Conservation (phyloP, 352 stramenopile genomes). For the Pythium sukuiense region DNA sequence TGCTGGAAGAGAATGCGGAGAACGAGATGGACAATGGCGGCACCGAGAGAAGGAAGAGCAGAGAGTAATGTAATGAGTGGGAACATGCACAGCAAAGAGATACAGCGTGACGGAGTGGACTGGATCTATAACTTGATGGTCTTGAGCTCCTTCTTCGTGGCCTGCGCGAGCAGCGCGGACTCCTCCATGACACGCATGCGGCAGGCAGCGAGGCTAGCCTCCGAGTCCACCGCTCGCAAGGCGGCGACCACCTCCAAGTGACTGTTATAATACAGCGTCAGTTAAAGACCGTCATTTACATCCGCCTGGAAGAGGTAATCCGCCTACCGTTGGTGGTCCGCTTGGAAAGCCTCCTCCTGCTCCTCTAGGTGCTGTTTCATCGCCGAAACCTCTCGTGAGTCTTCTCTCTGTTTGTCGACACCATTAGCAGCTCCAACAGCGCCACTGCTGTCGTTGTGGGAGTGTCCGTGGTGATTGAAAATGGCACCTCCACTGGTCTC, state of each 20-base stretch:
- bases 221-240: constrained; percentile 8
- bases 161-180: constrained; percentile 3
- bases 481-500: background rate
- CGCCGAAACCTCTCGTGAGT: background rate
- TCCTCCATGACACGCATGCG: constrained; percentile 18
- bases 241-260: constrained; percentile 8
- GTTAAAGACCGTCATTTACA: too few species aligned
- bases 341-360: background rate
- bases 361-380: constrained; percentile 3
- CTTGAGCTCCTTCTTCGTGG: constrained; percentile 12
- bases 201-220: constrained; percentile 15
- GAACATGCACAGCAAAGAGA: background rate
- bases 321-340: constrained; percentile 18
- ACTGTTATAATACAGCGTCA: background rate
- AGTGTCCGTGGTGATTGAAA: background rate
- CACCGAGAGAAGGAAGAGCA: background rate
- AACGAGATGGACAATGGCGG: background rate
- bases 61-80: background rate
- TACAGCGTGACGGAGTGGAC: background rate
- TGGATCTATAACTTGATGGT: constrained; percentile 24
- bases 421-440: background rate
- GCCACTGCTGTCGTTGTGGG: background rate
- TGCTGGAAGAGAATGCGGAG: background rate
- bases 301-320: too few species aligned
- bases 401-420: too few species aligned